Base-by-base conservation (phyloP, 352 stramenopile genomes). In the Pythium apleroticum region DNA sequence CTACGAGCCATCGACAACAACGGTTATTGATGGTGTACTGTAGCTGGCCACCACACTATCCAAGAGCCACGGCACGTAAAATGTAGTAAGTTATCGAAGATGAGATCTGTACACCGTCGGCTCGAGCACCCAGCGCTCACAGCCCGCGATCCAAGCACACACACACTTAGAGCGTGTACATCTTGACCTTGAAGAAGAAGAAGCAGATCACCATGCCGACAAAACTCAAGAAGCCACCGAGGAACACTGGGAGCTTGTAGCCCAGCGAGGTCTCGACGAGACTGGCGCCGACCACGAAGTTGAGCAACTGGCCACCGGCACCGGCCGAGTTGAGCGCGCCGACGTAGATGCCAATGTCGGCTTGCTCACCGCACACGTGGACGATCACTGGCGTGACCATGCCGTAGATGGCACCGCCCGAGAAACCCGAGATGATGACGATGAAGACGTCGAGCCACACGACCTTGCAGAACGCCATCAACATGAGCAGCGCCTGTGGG, bases 401-500 rank as follows among this genome's bases (percentile, higher is more conserved):
- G 14, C 63, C 60, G 49, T 73, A 70, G 28, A 73, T 37, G 1
- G 66, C 88, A 8, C 80, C 50, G 43, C 83, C 73, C 0, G 80
- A 78, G 61, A 86, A 78, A 27, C 63, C 64, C 7, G 70, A 78
- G 66, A 85, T 64, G 0, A 71, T 68, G 22, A 84, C 68, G 9
- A 79, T 53, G 30, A 75, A 65, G 8, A 84, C 63, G 57, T 74
- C 72, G 58, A 83, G 57, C 0, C 63, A 69, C 19, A 75, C 67
- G 60, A 49, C 71, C 31, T 49, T 72, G 6, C 56, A 71, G 60
- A 71, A 86, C 17, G 76, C 74, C 71, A 86, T 75, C 53, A 73
- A 45, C 52, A 82, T 80, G 11, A 88, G 53, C 59, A 82, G 57
- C 17, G 63, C 68, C 70, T 86, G 77, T 25, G 79, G 77, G 27